phyloP scores from a whole-genome alignment of 148 eudicot species.

The Diospyros lotus region DNA sequence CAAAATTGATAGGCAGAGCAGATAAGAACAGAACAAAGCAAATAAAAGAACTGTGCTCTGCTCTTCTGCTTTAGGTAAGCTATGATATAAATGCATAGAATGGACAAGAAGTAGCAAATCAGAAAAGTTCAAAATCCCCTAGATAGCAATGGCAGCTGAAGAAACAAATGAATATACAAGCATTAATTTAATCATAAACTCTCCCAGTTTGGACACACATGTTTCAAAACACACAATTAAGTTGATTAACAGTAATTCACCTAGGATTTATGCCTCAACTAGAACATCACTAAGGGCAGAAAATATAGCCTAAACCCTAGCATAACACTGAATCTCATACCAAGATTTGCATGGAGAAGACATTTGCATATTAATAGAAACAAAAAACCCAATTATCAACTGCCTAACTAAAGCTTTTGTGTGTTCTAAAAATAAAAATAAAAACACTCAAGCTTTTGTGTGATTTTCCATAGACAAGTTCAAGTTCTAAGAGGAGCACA shows the following conservation, averaged over 20 bases:
- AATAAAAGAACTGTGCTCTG: neutral
- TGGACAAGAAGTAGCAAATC: neutral
- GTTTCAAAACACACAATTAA: neutral
- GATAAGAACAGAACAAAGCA: neutral
- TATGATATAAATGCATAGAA: neutral
- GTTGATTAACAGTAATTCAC: neutral
- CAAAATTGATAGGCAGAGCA: neutral
- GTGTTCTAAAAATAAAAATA: no score
- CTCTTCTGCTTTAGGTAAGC: neutral
- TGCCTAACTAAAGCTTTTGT: no score
- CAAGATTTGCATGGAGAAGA: neutral
- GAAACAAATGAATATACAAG: neutral
- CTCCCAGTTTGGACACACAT: neutral
- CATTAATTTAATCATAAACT: neutral
- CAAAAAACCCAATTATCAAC: no score
- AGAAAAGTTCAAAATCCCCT: neutral
- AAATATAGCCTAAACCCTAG: no score
- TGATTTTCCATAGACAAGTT: neutral
- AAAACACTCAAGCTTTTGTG: no score
- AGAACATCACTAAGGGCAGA: neutral
- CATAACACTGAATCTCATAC: neutral
- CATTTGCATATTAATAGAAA: neutral
- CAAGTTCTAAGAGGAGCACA: neutral
- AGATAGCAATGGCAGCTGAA: neutral
- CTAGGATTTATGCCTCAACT: neutral